Evolutionary conservation across 208 protist species (phyloP).

Genomic region (Phytomonas sp.): DNA sequence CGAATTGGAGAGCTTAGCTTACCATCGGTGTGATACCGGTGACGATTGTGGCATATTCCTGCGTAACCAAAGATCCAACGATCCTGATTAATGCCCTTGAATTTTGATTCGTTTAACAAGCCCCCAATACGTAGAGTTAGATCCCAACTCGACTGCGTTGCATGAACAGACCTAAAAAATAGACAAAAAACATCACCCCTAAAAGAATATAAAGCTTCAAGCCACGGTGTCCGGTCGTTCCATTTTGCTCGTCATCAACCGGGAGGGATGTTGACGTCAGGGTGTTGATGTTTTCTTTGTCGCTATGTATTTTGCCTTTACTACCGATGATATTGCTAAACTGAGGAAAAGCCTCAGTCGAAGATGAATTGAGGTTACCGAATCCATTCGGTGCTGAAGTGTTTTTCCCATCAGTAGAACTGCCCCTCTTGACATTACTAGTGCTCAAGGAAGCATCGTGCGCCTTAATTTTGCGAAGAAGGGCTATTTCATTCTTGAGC

Average conservation of each 20-base stretch:
- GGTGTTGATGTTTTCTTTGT: neutral
- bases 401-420: neutral
- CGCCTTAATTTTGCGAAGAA: conserved; percentile 12
- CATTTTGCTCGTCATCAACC: neutral
- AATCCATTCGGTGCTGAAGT: neutral
- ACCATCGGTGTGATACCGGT: neutral
- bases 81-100: neutral
- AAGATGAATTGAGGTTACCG: neutral
- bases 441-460: neutral
- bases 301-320: neutral
- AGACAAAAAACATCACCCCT: neutral
- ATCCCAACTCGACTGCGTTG: neutral
- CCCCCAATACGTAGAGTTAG: neutral
- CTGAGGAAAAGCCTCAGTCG: neutral
- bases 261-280: neutral
- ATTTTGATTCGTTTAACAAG: neutral
- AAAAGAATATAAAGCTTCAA: neutral
- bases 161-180: neutral
- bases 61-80: neutral
- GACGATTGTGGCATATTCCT: neutral
- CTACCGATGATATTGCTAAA: neutral
- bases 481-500: conserved; percentile 28
- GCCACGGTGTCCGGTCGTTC: neutral
- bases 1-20: neutral
- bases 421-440: neutral